These are phyloP conservation scores for Argentina anserina DNA, from an alignment of 306 rosid species.

Conservation along the genomic window DNA sequence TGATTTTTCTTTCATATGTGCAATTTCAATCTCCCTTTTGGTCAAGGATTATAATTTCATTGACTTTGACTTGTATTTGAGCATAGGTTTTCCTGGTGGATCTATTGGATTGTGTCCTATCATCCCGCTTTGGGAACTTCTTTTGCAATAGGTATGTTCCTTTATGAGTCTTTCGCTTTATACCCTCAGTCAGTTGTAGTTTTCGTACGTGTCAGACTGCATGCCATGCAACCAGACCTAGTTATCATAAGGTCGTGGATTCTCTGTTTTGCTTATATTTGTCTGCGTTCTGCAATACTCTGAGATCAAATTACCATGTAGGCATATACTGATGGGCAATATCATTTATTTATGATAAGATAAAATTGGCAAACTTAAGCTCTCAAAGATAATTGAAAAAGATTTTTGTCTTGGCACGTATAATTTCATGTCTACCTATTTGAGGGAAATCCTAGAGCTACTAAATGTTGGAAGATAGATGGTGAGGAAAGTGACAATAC, in stretches of 20 bases:
- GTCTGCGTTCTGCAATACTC: background rate
- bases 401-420: background rate
- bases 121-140: conserved; percentile 97
- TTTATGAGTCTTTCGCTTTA: conserved; percentile 18
- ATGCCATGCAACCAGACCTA: conserved; percentile 2
- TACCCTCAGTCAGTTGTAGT: conserved; percentile 16
- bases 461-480: background rate
- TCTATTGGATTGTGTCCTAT: conserved; percentile 72
- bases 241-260: background rate
- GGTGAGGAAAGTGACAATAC: background rate
- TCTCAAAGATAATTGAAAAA: background rate
- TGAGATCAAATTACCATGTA: background rate
- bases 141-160: conserved; percentile 77
- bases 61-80: conserved; percentile 17
- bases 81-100: conserved; percentile 89
- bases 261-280: background rate
- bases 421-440: background rate
- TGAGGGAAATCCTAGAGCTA: background rate
- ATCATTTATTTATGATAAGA: background rate
- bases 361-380: background rate
- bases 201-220: conserved; percentile 2
- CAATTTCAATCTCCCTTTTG: background rate
- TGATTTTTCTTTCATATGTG: conserved; percentile 23
- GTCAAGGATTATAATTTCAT: background rate
- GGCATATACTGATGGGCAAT: background rate